These are phyloP conservation scores for Amaranthus hypochondriacus DNA, from an alignment of 148 eudicot species.

Conservation along the genomic window DNA sequence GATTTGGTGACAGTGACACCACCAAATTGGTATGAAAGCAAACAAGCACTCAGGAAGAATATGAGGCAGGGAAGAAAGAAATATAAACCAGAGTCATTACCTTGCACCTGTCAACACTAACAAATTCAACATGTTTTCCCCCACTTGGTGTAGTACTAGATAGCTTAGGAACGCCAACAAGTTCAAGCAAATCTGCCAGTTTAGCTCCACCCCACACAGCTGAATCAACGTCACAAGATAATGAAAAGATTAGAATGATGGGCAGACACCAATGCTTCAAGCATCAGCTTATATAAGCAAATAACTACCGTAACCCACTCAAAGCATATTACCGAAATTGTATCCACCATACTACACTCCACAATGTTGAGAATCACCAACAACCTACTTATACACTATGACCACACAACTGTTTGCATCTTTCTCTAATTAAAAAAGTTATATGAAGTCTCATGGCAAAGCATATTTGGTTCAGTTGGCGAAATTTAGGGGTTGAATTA, in stretches of 20 bases:
- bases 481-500: not conserved
- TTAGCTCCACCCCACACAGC: conserved; percentile 96
- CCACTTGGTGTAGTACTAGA: conserved; percentile 57
- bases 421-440: not conserved
- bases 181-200: conserved; percentile 90
- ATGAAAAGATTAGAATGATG: conserved; percentile 2
- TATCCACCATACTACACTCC: not conserved
- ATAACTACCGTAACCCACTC: not conserved
- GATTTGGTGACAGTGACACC: not conserved
- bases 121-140: conserved; percentile 92
- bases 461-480: not conserved
- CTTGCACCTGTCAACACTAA: conserved; percentile 95
- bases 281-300: conserved; percentile 14
- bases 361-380: not conserved
- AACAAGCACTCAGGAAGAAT: conserved; percentile 1
- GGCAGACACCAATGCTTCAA: not conserved
- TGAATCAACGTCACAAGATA: conserved; percentile 28
- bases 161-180: conserved; percentile 65
- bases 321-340: not conserved
- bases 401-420: not conserved
- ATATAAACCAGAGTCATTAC: conserved; percentile 27
- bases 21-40: not conserved
- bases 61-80: not conserved
- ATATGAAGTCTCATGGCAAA: not conserved
- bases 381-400: not conserved